Base-by-base conservation (phyloP, 371 early-diverging fungal species). In the Amoeboaphelidium protococcarum region DNA sequence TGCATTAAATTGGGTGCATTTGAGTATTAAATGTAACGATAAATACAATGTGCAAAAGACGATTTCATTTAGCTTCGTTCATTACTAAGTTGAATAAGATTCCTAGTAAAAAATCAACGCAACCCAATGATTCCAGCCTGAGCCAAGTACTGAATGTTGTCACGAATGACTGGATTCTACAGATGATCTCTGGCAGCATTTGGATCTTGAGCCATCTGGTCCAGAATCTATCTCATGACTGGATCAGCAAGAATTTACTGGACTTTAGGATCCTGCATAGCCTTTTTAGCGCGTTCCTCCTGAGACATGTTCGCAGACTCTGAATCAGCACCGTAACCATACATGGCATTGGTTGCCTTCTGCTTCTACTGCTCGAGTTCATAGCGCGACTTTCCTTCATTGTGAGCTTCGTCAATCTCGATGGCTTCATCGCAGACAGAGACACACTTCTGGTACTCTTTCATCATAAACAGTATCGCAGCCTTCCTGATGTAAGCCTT, bases 401-500 rank as follows among this genome's bases (percentile, higher is more conserved):
- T 65, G 55, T 92, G 91, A 44, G 72, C 72, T 40, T 64, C 60
- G 19, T 45, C 27, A 19, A 13, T 19, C 10, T 12, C 61, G 71
- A 71, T 43, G 13, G 88, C 94, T 50, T 62, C 56, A 48, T 76
- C 67, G 60, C 79, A 76, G n/a, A 76, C 76, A 50, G 84, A 84
- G 41, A 91, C 63, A 16, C 75, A 65, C 58, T 85, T 78, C 26
- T 69, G 65, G 55, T 74, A 87, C 46, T 95, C 92, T 58, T 75
- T 76, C 72, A 79, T 85, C 47, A 77, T 65, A 58, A 78, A 74
- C 56, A 80, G 74, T 51, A 88, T 73, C n/a, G 80, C 79, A 40
- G 91, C 91, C 71, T 90, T 91, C 59, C 97, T 86, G 47, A 87
- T 74, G 60, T 97, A 92, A 37, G 85, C 94, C 71, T 92, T 90